Percentiles rank a stretch among this genome's conserved stretches.
Evolutionary conservation across 371 early-diverging fungal genomes (phyloP).

Genomic region (Rhizopus sp.): DNA sequence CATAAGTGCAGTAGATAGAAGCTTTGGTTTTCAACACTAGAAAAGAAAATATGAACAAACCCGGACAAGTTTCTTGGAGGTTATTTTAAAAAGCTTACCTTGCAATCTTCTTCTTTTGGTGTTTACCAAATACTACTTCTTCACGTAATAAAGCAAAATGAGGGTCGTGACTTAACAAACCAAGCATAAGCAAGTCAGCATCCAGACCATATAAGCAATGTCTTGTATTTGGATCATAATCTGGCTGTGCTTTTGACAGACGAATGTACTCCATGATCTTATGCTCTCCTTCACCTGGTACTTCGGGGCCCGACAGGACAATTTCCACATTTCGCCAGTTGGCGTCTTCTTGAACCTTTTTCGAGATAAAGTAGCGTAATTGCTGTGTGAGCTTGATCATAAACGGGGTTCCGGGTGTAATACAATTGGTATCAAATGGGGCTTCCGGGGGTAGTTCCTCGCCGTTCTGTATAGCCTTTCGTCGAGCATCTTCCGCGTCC

Average conservation of each 20-base stretch:
- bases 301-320: conserved; percentile 92
- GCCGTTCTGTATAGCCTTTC: conserved; percentile 63
- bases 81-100: conserved; percentile 20
- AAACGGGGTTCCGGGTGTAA: conserved; percentile 99
- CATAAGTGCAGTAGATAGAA: conserved; percentile 86
- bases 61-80: not conserved
- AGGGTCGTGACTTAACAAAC: conserved; percentile 93
- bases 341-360: conserved; percentile 88
- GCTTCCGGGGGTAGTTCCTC: conserved; percentile 74
- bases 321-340: conserved; percentile 90
- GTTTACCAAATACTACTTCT: conserved; percentile 88
- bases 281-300: conserved; percentile 99
- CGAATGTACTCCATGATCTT: conserved; percentile 99
- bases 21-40: conserved; percentile 59
- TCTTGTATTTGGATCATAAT: conserved; percentile 82
- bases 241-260: conserved; percentile 74
- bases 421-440: conserved; percentile 97
- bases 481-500: conserved; percentile 74
- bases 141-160: conserved; percentile 97
- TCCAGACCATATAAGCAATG: conserved; percentile 99
- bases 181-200: conserved; percentile 99
- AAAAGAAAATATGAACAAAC: not conserved
- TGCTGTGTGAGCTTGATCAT: conserved; percentile 91
- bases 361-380: conserved; percentile 89
- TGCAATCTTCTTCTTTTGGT: conserved; percentile 54